Evolutionary conservation across 345 rosid genomes (phyloP), one percentile per base, ranked within the genome.

Genomic region (Crucihimalaya himalaica): DNA sequence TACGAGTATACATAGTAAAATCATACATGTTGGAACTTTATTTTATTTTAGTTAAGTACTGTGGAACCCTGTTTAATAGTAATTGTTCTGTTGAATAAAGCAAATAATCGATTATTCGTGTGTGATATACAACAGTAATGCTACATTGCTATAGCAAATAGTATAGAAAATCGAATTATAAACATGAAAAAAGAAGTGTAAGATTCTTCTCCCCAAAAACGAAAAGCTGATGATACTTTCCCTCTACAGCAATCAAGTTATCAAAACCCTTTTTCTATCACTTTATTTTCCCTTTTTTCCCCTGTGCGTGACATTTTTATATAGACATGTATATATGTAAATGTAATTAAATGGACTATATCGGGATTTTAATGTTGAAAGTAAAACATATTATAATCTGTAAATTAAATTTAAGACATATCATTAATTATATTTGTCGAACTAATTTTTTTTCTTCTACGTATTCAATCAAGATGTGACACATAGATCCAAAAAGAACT

Each of bases 211-310:
- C 20, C 66, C 53, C 42, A 25, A 50, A 50, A 51, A 62, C 67
- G 25, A 77, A 77, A 77, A 71, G 80, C 68, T 71, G 80, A 58
- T 65, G 68, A 77, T 77, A 77, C 80, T 71, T 77, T 77, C 27
- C 80, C 80, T 77, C 76, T 57, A 77, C 72, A 71, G 72, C 80
- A 77, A 71, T 77, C 80, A 77, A 77, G 72, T 77, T 57, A 71
- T 71, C 63, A 64, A 70, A 32, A 14, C 48, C 51, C 68, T 77
- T 77, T 77, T 77, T 42, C 68, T 64, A 39, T 37, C 71, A 57
- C 75, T 77, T 70, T 70, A 27, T 63, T 35, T 28, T 6, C 16
- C 20, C 64, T 2, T 52, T 58, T 67, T 67, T 5, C n/a, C 29
- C n/a, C 35, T 60, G 5, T 52, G 48, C 48, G 46, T 58, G 37